Conservation (phyloP, 345 rosid genomes). For the Mallotus nudiflorus region DNA sequence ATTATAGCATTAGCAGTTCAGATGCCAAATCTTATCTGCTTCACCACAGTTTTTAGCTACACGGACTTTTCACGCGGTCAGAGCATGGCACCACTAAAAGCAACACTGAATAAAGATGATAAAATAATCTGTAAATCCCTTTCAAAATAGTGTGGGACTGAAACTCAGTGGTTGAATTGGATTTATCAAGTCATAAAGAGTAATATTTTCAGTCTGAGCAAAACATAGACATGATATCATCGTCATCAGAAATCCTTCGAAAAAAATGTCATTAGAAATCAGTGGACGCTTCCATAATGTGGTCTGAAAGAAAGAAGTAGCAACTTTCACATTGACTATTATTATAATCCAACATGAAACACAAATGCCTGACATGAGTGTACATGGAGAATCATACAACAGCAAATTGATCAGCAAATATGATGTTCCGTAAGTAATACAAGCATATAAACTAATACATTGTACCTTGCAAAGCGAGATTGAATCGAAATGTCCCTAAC, state of each 20-base stretch:
- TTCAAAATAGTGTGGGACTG: not conserved
- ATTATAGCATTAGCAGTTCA: not conserved
- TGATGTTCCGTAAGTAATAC: not conserved
- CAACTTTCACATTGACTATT: not conserved
- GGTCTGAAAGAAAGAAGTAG: not conserved
- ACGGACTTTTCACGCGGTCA: too few species aligned
- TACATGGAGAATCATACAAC: too few species aligned
- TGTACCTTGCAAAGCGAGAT: slow-evolving; percentile 85
- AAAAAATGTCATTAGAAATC: not conserved
- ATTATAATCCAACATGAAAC: not conserved
- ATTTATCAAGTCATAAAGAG: not conserved
- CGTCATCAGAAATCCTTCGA: too few species aligned
- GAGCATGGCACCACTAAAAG: too few species aligned
- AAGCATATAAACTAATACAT: not conserved
- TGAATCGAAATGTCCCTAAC: slow-evolving; percentile 88
- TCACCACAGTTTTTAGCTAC: not conserved
- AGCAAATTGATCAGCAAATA: not conserved
- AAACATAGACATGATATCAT: too few species aligned
- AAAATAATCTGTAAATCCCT: too few species aligned
- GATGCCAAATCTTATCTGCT: too few species aligned
- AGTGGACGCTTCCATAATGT: not conserved
- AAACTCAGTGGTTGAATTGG: not conserved
- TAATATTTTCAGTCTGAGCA: not conserved
- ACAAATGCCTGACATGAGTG: too few species aligned
- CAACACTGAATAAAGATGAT: too few species aligned